Conservation (phyloP, 352 stramenopile species). For the Globisporangium splendens region DNA sequence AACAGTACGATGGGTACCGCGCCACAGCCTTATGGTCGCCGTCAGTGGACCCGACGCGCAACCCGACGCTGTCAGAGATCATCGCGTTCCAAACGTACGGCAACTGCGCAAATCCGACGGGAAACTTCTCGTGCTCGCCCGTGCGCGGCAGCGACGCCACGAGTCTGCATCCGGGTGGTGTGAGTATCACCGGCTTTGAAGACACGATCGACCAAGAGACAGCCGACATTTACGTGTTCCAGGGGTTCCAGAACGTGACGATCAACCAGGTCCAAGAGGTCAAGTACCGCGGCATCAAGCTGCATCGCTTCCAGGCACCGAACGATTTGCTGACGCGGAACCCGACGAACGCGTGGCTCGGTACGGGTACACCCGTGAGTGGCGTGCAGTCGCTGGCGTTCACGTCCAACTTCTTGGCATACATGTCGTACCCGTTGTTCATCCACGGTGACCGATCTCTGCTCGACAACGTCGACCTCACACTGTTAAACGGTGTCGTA, state of each 20-base stretch:
- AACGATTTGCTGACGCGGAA: constrained; percentile 19
- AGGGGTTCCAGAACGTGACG: constrained; percentile 17
- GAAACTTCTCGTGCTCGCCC: constrained; percentile 15
- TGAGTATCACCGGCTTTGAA: constrained; percentile 14
- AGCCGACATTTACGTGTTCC: constrained; percentile 10
- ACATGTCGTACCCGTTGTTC: constrained; percentile 58
- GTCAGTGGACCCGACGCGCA: constrained; percentile 10
- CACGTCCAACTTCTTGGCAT: constrained; percentile 55
- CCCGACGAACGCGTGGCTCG: constrained; percentile 24
- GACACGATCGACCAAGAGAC: background rate
- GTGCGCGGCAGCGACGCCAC: constrained; percentile 14
- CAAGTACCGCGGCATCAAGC: constrained; percentile 7
- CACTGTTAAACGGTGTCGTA: constrained; percentile 35
- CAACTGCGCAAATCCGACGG: constrained; percentile 16
- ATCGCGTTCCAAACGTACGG: constrained; percentile 13
- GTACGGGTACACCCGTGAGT: constrained; percentile 47
- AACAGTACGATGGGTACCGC: constrained; percentile 37
- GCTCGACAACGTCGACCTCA: constrained; percentile 45
- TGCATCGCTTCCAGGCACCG: constrained; percentile 18
- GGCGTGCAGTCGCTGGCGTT: constrained; percentile 60
- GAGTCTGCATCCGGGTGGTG: constrained; percentile 8
- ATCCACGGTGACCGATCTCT: constrained; percentile 49
- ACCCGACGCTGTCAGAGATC: constrained; percentile 21
- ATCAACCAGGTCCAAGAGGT: constrained; percentile 3
- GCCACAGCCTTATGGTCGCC: constrained; percentile 11